Base-by-base conservation (phyloP, 164 flowering plant genomes). In the Nymphaea thermarum region DNA sequence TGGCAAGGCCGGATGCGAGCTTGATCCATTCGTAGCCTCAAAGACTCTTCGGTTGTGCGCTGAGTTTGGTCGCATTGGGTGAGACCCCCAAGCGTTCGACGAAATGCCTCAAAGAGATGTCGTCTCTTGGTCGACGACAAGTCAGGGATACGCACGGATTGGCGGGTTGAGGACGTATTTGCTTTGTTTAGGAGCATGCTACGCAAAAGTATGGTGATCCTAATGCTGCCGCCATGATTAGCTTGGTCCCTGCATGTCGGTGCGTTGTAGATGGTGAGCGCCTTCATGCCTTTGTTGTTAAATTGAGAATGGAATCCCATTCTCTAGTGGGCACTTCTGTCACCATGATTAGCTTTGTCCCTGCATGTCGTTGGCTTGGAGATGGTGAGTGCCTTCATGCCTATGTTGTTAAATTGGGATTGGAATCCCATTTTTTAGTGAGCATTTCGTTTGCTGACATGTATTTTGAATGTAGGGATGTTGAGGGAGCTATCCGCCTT, bases 251-350 rank as follows among this genome's bases (percentile, higher is more conserved):
- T 62, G 68, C 72, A 15, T 62, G 51, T 25, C 65, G 25, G 10
- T 12, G 66, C 57, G 43, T 70, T 43, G 55, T 63, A 53, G 66
- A 53, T 43, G 66, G 70, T 15, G 63, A 62, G 57, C 43, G 63
- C 16, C 1, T 67, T 18, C 70, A 67, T 62, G 55, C 66, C 11
- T 55, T 5, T n/a, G 69, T 43, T n/a, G 25, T 67, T 41, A 62
- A 67, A 42, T 4, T 71, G 62, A 66, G 70, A 4, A 17, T 71
- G 42, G 70, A 43, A 4, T 67, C 63, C 11, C 36, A 67, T 55
- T 67, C 74, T 63, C 70, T 71, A 3, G 55, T 71, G 18, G 74
- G 43, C 5, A 71, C 74, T 71, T 71, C 70, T 25, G 36, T 25
- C 36, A 25, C 36, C 36, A 25, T 25, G 36, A 25, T 25, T 25